Base-by-base conservation (phyloP, 176 grass and related monocot genomes). In the Alopecurus myosuroides region DNA sequence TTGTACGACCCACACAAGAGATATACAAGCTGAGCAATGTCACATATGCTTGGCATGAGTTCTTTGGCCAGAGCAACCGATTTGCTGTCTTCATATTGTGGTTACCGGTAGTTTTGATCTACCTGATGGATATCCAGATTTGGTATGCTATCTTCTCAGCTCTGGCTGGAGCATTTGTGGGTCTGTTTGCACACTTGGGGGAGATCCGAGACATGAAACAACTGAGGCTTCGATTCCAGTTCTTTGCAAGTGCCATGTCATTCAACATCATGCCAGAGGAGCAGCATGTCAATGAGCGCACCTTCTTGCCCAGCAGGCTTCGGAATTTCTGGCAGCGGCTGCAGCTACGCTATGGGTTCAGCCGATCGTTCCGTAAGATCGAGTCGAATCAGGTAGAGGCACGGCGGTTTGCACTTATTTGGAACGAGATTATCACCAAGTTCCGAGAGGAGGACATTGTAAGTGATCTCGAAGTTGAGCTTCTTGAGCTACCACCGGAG, bases 51-150 rank as follows among this genome's bases (percentile, higher is more conserved):
- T 98, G 95, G 95, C 95, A 98, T 48, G 92, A 93, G 76, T 98
- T 98, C 87, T 98, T 95, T 81, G 75, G 81, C 4, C 46, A 74
- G 30, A 98, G 92, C 76, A 98, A 98, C 81, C 84, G 95, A 22
- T 95, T 97, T 70, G 88, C 81, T 0, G 90, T 97, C 23, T 85
- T 91, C 64, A 49, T 97, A 51, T 77, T 97, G 55, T 97, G 95
- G 95, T 41, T 94, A 10, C 95, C 95, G 15, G 90, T 97, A 48
- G 85, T 97, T 62, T 86, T 97, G 86, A 97, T 97, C 78, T 97
- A 97, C 86, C 86, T 97, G 39, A 97, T 97, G 95, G 95, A 97
- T 81, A 94, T 93, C 77, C 95, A 97, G 86, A 97, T 97, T 45
- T 97, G 95, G 95, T 97, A 97, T 34, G 90, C 95, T 12, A 91